These are phyloP conservation scores for Penicillium digitatum DNA, from an alignment of 2,329 filamentous ascomycete species.

Conservation along the genomic window DNA sequence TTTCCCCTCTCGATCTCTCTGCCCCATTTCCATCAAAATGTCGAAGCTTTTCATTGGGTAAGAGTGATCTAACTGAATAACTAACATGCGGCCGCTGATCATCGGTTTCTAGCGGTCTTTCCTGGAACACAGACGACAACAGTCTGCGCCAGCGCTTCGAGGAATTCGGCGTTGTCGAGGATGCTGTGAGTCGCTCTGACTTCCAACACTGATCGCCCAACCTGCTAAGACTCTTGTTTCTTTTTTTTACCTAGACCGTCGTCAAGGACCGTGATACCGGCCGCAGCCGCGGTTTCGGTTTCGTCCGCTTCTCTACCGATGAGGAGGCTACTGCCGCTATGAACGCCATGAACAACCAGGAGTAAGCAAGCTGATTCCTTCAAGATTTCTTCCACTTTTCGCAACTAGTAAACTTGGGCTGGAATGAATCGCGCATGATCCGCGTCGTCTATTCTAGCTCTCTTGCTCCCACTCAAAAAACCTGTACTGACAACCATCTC, in stretches of 20 bases:
- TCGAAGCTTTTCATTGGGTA: constrained; percentile 14
- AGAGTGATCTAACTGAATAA: background rate
- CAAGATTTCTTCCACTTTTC: background rate
- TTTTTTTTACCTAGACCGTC: constrained; percentile 1
- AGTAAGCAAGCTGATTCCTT: background rate
- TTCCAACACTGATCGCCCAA: background rate
- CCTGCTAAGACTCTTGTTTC: background rate
- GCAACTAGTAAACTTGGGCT: background rate
- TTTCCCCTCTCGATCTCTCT: background rate
- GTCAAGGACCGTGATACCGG: constrained; percentile 12
- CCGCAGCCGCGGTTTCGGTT: constrained; percentile 14
- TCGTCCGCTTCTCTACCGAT: constrained; percentile 7
- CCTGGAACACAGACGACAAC: constrained; percentile 11
- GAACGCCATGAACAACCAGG: constrained; percentile 9
- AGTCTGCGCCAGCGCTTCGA: constrained; percentile 9
- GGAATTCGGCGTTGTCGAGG: constrained; percentile 11
- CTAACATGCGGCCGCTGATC: background rate
- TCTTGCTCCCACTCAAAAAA: background rate
- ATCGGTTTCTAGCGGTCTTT: constrained; percentile 6
- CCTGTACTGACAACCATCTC: background rate
- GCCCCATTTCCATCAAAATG: constrained; percentile 8
- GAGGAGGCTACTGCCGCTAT: constrained; percentile 11
- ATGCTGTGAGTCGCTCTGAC: constrained; percentile 7
- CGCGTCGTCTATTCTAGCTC: background rate
- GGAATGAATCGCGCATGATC: background rate